Conservation (phyloP, 768 basidiomycete genomes). For the Boletus patriciae region DNA sequence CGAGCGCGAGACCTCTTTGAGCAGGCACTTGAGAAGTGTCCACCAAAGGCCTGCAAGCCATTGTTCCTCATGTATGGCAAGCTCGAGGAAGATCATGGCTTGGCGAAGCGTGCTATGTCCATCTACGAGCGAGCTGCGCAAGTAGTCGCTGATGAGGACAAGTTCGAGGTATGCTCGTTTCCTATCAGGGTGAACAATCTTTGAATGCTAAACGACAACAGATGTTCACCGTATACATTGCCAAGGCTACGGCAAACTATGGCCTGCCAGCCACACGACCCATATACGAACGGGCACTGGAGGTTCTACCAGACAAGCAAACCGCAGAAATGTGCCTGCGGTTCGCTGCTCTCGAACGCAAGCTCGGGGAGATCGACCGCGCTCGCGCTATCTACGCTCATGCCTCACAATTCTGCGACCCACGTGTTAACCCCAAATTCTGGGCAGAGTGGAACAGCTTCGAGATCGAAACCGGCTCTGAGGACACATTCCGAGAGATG, state of each 20-base stretch:
- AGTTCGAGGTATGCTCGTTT: slow-evolving; percentile 74
- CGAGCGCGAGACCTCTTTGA: slow-evolving; percentile 97
- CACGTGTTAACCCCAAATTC: slow-evolving; percentile 86
- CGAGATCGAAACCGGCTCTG: slow-evolving; percentile 97
- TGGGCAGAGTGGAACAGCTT: slow-evolving; percentile 98
- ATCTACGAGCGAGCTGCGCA: slow-evolving; percentile 92
- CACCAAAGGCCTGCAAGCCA: slow-evolving; percentile 90
- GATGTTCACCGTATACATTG: slow-evolving; percentile 98
- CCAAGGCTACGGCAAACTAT: slow-evolving; percentile 94
- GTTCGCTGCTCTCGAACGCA: slow-evolving; percentile 93
- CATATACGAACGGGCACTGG: slow-evolving; percentile 94
- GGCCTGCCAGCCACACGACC: slow-evolving; percentile 94
- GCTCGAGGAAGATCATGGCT: slow-evolving; percentile 90
- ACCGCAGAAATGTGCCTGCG: slow-evolving; percentile 98
- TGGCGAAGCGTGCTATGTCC: slow-evolving; percentile 94
- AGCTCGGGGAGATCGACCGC: slow-evolving; percentile 97
- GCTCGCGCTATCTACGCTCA: slow-evolving; percentile 96
- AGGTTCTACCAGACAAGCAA: slow-evolving; percentile 88
- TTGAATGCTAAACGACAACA: slow-evolving; percentile 32
- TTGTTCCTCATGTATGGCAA: slow-evolving; percentile 96
- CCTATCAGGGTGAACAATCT: background rate
- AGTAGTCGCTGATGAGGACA: slow-evolving; percentile 85
- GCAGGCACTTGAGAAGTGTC: slow-evolving; percentile 95
- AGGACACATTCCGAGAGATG: slow-evolving; percentile 97
- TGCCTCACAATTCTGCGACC: slow-evolving; percentile 98